Evolutionary conservation across 2,329 filamentous ascomycete species (phyloP), one percentile per base, ranked within the genome.

Genomic region (Chaetomiaceae sp.): DNA sequence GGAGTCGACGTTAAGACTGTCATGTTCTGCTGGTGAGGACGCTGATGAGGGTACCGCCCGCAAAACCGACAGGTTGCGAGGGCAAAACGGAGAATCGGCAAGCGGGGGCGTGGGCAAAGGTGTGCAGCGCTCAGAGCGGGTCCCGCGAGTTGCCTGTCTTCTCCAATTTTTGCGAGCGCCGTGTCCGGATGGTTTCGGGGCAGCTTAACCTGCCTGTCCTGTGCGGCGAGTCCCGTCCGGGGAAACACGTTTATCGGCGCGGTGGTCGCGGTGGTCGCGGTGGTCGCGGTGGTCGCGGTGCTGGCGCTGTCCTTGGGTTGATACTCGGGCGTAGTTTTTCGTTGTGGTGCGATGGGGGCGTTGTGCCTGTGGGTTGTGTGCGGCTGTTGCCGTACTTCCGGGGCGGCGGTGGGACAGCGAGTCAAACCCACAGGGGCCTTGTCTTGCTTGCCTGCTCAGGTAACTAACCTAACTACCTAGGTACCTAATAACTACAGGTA

Each of bases 1-100:
- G 51, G 36, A 40, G 49, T 54, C 47, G 51, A 56, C 46, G 55
- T 53, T 48, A 48, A 45, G 52, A 38, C 48, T 48, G 55, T 63
- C 59, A 64, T 62, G 57, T 57, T 62, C 57, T 48, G 32, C 38
- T 23, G 30, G 18, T 33, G 18, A 11, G 20, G 9, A 5, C 30
- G 37, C 5, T 44, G 47, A 30, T 33, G 10, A 33, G 37, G n/a
- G 32, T 9, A 30, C 25, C 44, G 48, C 48, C 42, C 52, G 37
- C 51, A 51, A 29, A 48, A 29, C 23, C 43, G 21, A n/a, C 11
- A 30, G 18, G 43, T 25, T 27, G 33, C 21, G 42, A 48, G 43
- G 38, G 40, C 29, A 45, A 47, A 48, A 53, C 16, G 11, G 46
- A 47, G 51, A 49, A 34, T 55, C 48, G 55, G 51, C 55, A 54